phyloP scores from a whole-genome alignment of 495 filamentous ascomycete genomes.

The Xylaria flabelliformis region DNA sequence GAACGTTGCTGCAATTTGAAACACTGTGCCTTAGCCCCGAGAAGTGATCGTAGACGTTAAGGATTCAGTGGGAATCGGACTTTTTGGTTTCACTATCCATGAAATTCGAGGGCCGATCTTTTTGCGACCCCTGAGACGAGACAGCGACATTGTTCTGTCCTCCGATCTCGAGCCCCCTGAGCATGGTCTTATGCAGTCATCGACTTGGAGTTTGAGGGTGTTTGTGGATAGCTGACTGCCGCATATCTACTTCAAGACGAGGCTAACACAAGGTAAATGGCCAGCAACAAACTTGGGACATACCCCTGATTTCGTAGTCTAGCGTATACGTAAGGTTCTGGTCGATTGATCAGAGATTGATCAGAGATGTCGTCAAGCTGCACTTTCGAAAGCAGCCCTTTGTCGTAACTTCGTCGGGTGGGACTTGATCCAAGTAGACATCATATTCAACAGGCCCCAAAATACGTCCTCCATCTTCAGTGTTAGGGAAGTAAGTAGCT shows the following conservation, averaged over 20 bases:
- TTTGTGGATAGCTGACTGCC: constrained; percentile 25
- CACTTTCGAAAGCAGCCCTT: constrained; percentile 29
- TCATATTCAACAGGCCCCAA: constrained; percentile 27
- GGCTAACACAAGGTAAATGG: background rate
- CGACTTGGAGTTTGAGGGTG: constrained; percentile 23
- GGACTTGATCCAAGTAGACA: background rate
- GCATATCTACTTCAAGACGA: constrained; percentile 18
- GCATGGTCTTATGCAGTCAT: constrained; percentile 31
- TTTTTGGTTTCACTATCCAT: background rate
- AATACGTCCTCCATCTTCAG: constrained; percentile 8
- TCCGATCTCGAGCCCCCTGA: constrained; percentile 28
- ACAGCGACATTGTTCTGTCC: constrained; percentile 29
- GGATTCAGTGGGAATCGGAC: background rate
- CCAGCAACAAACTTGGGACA: background rate
- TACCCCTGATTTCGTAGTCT: constrained; percentile 35
- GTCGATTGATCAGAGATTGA: background rate
- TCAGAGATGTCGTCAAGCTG: constrained; percentile 5
- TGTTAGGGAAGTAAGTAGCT: too few species aligned
- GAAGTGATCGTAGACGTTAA: constrained; percentile 13
- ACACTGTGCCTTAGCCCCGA: background rate
- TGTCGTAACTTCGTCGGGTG: constrained; percentile 26
- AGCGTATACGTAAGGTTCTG: constrained; percentile 23
- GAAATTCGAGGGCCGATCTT: background rate
- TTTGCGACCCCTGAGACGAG: constrained; percentile 2
- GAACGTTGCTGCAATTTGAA: background rate